Percentiles rank a stretch among this genome's conserved stretches.
Conservation (phyloP, 495 filamentous ascomycete genomes). For the Mytilinidion resinicola region DNA sequence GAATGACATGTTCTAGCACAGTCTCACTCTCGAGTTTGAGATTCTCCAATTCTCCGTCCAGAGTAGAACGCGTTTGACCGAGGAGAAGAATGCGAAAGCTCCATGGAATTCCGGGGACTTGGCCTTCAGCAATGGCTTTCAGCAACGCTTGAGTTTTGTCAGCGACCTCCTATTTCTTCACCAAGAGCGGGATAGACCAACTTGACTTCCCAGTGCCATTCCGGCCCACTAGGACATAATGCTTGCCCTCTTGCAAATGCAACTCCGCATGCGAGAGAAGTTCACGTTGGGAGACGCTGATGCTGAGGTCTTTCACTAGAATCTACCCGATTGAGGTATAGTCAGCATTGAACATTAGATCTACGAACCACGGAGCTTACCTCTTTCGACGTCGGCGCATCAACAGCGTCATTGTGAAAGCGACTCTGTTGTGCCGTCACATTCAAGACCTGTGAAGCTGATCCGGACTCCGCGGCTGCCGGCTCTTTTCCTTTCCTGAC, state of each 20-base stretch:
- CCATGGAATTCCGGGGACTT: constrained; percentile 72
- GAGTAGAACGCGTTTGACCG: constrained; percentile 53
- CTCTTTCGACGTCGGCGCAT: constrained; percentile 26
- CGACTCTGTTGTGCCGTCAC: constrained; percentile 28
- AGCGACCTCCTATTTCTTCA: not conserved
- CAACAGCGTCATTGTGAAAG: constrained; percentile 19
- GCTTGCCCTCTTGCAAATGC: constrained; percentile 59
- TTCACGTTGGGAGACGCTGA: constrained; percentile 50
- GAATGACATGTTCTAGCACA: constrained; percentile 62
- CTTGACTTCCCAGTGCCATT: constrained; percentile 78
- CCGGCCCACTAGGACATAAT: constrained; percentile 68
- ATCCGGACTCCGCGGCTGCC: not conserved
- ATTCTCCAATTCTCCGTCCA: constrained; percentile 29
- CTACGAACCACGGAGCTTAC: not conserved
- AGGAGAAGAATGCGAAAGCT: constrained; percentile 61
- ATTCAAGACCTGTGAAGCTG: constrained; percentile 13
- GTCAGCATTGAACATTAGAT: no score
- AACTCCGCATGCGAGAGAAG: constrained; percentile 62
- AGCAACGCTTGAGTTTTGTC: constrained; percentile 44
- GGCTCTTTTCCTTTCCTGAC: constrained; percentile 24
- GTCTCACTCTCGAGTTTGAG: constrained; percentile 29
- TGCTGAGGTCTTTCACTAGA: constrained; percentile 32
- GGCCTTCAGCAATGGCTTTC: constrained; percentile 66
- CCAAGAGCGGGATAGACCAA: not conserved
- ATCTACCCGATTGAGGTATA: constrained; percentile 16